Evolutionary conservation across 2,329 filamentous ascomycete genomes (phyloP).

Genomic region (Aspergillus ochraceoroseus): DNA sequence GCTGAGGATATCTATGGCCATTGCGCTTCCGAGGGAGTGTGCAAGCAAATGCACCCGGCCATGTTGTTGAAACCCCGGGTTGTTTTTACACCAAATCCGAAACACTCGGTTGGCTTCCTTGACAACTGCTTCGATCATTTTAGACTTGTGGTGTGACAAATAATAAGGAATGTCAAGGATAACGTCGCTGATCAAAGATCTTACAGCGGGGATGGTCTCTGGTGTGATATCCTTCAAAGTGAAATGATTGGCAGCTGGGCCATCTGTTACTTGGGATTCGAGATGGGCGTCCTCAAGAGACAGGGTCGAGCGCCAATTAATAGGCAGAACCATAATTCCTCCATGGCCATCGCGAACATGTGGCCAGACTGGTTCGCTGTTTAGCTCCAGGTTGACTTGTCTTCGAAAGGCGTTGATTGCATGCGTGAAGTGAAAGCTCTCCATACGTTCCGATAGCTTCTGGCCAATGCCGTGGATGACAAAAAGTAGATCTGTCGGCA

Average conservation of each 20-base stretch:
- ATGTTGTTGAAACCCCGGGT: conserved; percentile 72
- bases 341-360: conserved; percentile 73
- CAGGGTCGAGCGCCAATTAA: conserved; percentile 89
- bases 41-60: conserved; percentile 89
- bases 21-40: conserved; percentile 89
- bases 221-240: conserved; percentile 86
- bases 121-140: conserved; percentile 87
- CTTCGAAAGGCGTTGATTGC: conserved; percentile 86
- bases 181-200: conserved; percentile 89
- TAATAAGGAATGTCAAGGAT: conserved; percentile 99
- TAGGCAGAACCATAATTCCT: conserved; percentile 86
- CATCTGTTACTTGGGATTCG: conserved; percentile 49
- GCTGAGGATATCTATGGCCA: conserved; percentile 87
- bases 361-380: conserved; percentile 66
- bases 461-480: conserved; percentile 96
- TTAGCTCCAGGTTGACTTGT: conserved; percentile 78
- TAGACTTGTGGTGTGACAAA: conserved; percentile 89
- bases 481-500: conserved; percentile 80
- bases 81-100: conserved; percentile 88
- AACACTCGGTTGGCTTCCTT: conserved; percentile 94
- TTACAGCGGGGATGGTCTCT: conserved; percentile 81
- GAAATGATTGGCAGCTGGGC: conserved; percentile 58
- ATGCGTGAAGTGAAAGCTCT: conserved; percentile 96
- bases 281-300: conserved; percentile 76
- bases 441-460: conserved; percentile 88